Base-by-base conservation (phyloP, 2,329 filamentous ascomycete genomes). In the Aspergillus sp. region DNA sequence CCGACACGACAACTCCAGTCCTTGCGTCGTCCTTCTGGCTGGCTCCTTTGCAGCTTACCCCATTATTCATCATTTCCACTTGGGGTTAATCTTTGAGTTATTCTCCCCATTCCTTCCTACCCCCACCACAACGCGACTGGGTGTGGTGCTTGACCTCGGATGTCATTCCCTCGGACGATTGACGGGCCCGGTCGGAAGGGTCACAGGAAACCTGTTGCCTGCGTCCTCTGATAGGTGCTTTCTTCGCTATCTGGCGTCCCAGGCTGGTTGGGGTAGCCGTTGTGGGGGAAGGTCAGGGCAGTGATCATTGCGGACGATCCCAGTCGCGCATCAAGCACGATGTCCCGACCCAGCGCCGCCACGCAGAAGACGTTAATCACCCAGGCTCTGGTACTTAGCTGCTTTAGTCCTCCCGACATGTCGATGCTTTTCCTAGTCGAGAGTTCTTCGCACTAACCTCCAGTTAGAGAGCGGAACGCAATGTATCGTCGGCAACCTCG, bases 391-490 rank as follows among this genome's bases (percentile, higher is more conserved):
- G 70, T 73, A 67, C 24, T 42, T 51, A 41, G 16, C 33, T 48
- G 16, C 41, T 49, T 51, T 33, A 24, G 30, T 5, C n/a, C n/a
- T 44, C 40, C 47, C 16, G 7, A 30, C 26, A 30, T 32, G 13
- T 44, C 35, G 13, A 38, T 44, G n/a, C 30, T 45, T 38, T 20
- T 35, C 7, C 22, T 22, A 32, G 14, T 17, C 38, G 10, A 20
- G 24, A 35, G 22, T 40, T 48, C 13, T 47, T 40, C 13, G 6
- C 20, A 57, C 68, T 72, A 58, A 71, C 58, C 33, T 45, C 46
- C 53, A 42, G 16, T 45, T 67, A 85, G 82, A 78, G 76, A 70
- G 76, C 76, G 57, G 82, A 84, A 69, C 73, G 71, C 53, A 73
- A 73, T 62, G 73, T 86, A 61, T 70, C 76, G 54, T 66, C 69